Base-by-base conservation (phyloP, 2,329 filamentous ascomycete species). In the Clonostachys chloroleuca region DNA sequence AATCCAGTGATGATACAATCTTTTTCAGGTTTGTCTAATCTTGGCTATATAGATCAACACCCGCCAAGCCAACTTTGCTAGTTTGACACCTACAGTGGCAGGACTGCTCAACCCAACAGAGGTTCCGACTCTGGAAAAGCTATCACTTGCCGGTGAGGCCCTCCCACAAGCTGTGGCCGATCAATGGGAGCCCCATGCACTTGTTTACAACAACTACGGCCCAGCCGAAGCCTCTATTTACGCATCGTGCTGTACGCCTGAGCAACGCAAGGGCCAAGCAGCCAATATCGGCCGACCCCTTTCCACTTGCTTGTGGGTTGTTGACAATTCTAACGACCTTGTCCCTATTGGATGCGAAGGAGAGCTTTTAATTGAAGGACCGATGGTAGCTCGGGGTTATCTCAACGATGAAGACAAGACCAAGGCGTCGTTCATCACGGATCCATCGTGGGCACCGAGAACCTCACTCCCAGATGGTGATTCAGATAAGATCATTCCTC, bases 191-290 rank as follows among this genome's bases (percentile, higher is more conserved):
- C 56, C 60, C 47, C 20, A 18, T 17, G 40, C 42, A 5, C 13
- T 34, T 39, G 54, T 68, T 40, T 48, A 66, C 45, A 69, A 71
- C 56, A 65, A 56, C 2, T 73, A 69, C 49, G 69, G 69, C 1
- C 69, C 69, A 35, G 66, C 68, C 5, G 69, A 73, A 55, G 58
- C 56, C 41, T 61, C 63, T 41, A 62, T 72, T 40, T 45, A 12
- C 24, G 20, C n/a, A 12, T 35, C 30, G 6, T 34, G 40, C 5
- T 36, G 12, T 13, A 34, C 10, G 12, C 40, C 18, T 10, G 18
- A 20, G 14, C 10, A 6, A n/a, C 13, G 6, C 12, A 18, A 14
- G 16, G 37, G 43, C 17, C 14, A 5, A 12, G 24, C 45, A 5
- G 24, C 20, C 40, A 46, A 44, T 12, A 47, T 52, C 35, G 53